phyloP scores from a whole-genome alignment of 2,329 filamentous ascomycete genomes.

The Pestalotiopsis sp. region DNA sequence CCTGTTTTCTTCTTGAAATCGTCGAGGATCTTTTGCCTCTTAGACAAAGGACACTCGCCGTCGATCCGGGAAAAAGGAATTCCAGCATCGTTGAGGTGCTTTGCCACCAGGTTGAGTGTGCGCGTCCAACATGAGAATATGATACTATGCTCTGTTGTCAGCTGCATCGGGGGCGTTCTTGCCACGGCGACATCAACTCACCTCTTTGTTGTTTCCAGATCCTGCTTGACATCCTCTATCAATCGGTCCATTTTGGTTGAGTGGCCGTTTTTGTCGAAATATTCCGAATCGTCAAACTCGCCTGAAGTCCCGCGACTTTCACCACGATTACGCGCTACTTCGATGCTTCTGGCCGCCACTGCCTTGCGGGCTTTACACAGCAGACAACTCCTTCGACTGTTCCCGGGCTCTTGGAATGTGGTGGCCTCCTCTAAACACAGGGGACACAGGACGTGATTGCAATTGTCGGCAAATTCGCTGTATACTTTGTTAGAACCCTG shows the following conservation, averaged over 20 bases:
- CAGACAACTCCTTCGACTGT: constrained; percentile 21
- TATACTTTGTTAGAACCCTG: constrained; percentile 21
- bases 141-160: constrained; percentile 31
- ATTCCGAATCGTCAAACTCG: constrained; percentile 18
- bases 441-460: constrained; percentile 32
- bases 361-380: constrained; percentile 18
- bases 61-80: constrained; percentile 44
- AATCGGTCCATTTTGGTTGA: constrained; percentile 36
- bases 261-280: constrained; percentile 28
- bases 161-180: constrained; percentile 20
- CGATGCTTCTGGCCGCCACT: not conserved
- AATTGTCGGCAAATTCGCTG: constrained; percentile 24
- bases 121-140: constrained; percentile 49
- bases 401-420: not conserved
- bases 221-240: constrained; percentile 29
- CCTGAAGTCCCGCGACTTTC: not conserved
- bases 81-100: constrained; percentile 24
- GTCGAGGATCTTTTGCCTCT: constrained; percentile 39
- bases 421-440: constrained; percentile 28
- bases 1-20: constrained; percentile 33
- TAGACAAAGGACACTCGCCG: constrained; percentile 37
- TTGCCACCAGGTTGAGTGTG: constrained; percentile 38
- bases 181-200: not conserved
- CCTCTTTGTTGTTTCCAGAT: constrained; percentile 28
- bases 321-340: not conserved